Evolutionary conservation across 345 rosid species (phyloP), one percentile per base, ranked within the genome.

Genomic region (Pistacia vera): DNA sequence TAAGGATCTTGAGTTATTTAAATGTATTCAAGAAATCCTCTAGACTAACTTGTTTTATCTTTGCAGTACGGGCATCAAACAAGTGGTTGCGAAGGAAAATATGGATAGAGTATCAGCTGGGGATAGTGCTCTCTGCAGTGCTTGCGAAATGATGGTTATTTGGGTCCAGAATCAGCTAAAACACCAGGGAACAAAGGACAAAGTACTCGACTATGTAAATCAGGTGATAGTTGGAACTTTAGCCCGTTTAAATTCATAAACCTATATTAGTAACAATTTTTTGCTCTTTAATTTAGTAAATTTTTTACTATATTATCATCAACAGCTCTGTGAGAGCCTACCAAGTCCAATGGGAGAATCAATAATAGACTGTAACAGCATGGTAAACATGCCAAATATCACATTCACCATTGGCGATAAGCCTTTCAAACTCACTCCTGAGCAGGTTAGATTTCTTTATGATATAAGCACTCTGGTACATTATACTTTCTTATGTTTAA

Each of bases 271-370:
- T 8, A 5, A 30, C 28, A 48, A 11, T 49, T 52, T 22, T 22
- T 16, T 56, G 4, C 36, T 16, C 8, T 54, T 7, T 33, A 56
- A 35, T 25, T 30, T 16, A 62, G 20, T 28, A 10, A 22, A 51
- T n/a, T 25, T 65, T 55, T 75, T 56, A 8, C 18, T 4, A 3
- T 54, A 5, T 54, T 8, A 52, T 62, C 10, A 20, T 71, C 36
- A 22, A 74, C 87, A 90, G 92, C 82, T 93, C 11, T 93, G 96
- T 17, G 87, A 91, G 70, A 91, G 86, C 83, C 70, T 91, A 46
- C 94, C 93, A 2, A 91, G 90, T 81, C 98, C 93, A 0, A 81
- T 77, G 79, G 93, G 91, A 12, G 91, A 90, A 66, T 86, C 96
- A 2, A 58, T 77, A 8, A 78, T 91, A 2, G 91, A 91, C 68